Evolutionary conservation across 108 stramenopile genomes (phyloP), one percentile per base, ranked within the genome.

Genomic region (Cyclotella sp.): DNA sequence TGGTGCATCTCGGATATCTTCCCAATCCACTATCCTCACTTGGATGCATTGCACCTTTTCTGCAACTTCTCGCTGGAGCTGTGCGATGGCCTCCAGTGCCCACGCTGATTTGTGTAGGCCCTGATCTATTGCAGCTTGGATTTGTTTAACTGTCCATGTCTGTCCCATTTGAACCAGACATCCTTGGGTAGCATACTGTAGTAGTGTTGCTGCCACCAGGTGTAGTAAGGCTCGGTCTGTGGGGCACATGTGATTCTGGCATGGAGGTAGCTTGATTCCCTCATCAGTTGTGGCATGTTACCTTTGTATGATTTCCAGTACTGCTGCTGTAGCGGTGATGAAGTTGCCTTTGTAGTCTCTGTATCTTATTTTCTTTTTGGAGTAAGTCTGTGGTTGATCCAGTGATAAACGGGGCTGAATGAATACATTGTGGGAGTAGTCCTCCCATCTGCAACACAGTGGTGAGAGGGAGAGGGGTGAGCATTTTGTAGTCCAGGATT

Each of bases 271-370:
- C 5, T 29, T 18, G 27, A 30, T 29, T 59, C 30, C 30, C 27
- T 27, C 13, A 9, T 59, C 24, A 7, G 28, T 26, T 39, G 34
- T 13, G 12, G 4, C 12, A 61, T 39, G 34, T 2, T 15, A 1
- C 60, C 29, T 61, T 39, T 39, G n/a, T 61, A 14, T 30, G 60
- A 9, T 15, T 29, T 15, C 60, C 60, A 61, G 19, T 61, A 61
- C 4, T 1, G 29, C 30, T 39, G 11, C 34, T 61, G 34, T 5
- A 6, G 34, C 6, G 34, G 2, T 34, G 34, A 5, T 34, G 4
- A 2, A 2, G 6, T 34, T 34, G 34, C 34, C 34, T 2, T 34
- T 2, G 4, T 34, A 2, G 4, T 6, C 34, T 34, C 34, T 6
- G 34, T 34, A 5, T 2, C 6, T 34, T 34, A 34, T 34, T 34